Percentiles rank a stretch among this genome's conserved stretches.
phyloP scores from a whole-genome alignment of 768 basidiomycete genomes.

The Panaeolus papilionaceus region DNA sequence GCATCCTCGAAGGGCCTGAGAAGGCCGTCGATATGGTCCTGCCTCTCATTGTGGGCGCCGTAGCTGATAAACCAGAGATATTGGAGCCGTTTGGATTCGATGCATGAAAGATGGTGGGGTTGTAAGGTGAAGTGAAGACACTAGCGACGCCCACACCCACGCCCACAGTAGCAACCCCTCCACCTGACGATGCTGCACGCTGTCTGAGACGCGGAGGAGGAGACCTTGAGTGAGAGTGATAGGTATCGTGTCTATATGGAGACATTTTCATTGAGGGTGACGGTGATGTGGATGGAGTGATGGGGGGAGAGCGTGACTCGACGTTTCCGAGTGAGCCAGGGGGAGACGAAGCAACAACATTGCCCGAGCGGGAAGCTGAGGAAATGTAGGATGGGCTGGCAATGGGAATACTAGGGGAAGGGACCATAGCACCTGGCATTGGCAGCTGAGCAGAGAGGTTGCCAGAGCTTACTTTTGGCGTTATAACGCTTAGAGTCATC shows the following conservation, averaged over 20 bases:
- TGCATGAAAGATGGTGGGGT: slow-evolving; percentile 3
- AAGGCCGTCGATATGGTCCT: slow-evolving; percentile 48
- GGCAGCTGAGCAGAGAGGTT: slow-evolving; percentile 18
- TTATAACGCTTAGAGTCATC: not conserved
- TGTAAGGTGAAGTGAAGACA: not conserved
- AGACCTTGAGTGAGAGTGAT: slow-evolving; percentile 25
- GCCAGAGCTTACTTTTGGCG: slow-evolving; percentile 8
- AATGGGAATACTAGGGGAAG: slow-evolving; percentile 24
- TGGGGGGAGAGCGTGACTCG: slow-evolving; percentile 6
- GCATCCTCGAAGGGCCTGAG: not conserved
- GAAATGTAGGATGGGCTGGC: slow-evolving; percentile 13
- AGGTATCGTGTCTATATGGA: slow-evolving; percentile 22
- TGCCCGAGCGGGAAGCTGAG: slow-evolving; percentile 10
- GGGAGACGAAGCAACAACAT: not conserved
- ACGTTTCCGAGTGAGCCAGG: not conserved
- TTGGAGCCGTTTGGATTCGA: slow-evolving; percentile 2
- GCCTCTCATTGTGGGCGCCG: slow-evolving; percentile 37
- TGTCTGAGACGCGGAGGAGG: slow-evolving; percentile 35
- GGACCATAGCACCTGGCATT: slow-evolving; percentile 33
- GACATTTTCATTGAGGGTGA: not conserved
- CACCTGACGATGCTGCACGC: slow-evolving; percentile 39
- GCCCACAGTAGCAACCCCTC: not conserved
- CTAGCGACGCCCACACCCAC: not conserved
- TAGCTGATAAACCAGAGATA: not conserved
- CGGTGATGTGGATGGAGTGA: not conserved